Evolutionary conservation across 257 asterid species (phyloP), one percentile per base, ranked within the genome.

Genomic region (Forsythia viridissima): DNA sequence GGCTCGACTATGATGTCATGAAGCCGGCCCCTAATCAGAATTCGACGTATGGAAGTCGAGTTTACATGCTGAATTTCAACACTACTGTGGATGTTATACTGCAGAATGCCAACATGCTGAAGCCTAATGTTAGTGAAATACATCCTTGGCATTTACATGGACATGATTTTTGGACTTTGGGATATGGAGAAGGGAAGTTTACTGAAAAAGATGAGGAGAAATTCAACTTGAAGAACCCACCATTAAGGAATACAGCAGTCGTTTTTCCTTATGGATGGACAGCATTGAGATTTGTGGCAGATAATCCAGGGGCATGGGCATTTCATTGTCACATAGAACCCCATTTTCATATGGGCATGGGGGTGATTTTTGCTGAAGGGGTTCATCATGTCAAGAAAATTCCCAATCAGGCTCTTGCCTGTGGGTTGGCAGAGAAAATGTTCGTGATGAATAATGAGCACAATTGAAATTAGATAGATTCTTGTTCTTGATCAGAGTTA

Each of bases 101-200:
- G 9, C 98, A 92, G 52, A 94, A 94, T 51, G 92, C 98, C 8
- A 93, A 93, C 18, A 89, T 89, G 16, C 66, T 92, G 2, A 85
- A 59, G 44, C 82, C 75, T 3, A 85, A 88, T 13, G 90, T 77
- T 5, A 92, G 98, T 48, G 98, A 94, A 46, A 90, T 87, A 21
- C 98, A 92, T 79, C 98, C 98, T 4, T 94, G 97, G 97, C 97
- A 94, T 67, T 68, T 92, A 74, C 98, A 92, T 34, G 98, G 98
- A 5, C 98, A 94, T 20, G 93, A 90, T 52, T 94, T 94, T 34
- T 92, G 97, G 98, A 88, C 91, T 3, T 77, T 93, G 6, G 98
- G 93, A 0, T 87, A 91, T 18, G 98, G 98, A 39, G 97, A 90
- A 41, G 97, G 98, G 43, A 86, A 79, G 81, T 93, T 91, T 18